These are phyloP conservation scores for Akanthomyces uredinophilus DNA, from an alignment of 2,329 filamentous ascomycete species.

Conservation along the genomic window DNA sequence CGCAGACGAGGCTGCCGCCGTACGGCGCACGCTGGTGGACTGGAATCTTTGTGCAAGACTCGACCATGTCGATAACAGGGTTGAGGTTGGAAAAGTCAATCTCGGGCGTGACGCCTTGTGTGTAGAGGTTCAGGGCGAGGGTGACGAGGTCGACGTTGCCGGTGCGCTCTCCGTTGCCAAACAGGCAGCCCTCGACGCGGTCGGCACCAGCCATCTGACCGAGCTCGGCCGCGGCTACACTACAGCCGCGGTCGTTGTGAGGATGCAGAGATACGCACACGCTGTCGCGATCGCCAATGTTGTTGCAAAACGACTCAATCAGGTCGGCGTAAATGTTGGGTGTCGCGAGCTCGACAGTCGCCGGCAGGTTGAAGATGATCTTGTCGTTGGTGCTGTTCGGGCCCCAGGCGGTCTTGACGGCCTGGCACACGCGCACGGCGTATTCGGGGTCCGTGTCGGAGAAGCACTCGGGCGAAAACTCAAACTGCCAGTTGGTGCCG, in stretches of 20 bases:
- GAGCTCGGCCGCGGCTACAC: slow-evolving; percentile 82
- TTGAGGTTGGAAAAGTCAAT: slow-evolving; percentile 91
- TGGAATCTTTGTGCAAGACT: slow-evolving; percentile 91
- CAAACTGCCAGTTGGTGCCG: slow-evolving; percentile 67
- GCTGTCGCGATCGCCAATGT: slow-evolving; percentile 81
- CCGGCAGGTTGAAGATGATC: slow-evolving; percentile 95
- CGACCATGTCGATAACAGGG: slow-evolving; percentile 80
- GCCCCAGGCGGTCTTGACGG: slow-evolving; percentile 90
- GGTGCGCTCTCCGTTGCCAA: slow-evolving; percentile 92
- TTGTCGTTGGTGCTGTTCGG: slow-evolving; percentile 65
- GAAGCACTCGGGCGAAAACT: slow-evolving; percentile 84
- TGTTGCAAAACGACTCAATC: slow-evolving; percentile 88
- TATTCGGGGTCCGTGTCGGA: slow-evolving; percentile 86
- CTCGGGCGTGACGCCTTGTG: slow-evolving; percentile 77
- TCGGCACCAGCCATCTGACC: slow-evolving; percentile 96
- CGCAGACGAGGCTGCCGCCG: slow-evolving; percentile 84
- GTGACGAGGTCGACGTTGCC: slow-evolving; percentile 95
- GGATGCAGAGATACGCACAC: slow-evolving; percentile 86
- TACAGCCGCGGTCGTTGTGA: slow-evolving; percentile 91
- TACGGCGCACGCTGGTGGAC: slow-evolving; percentile 88
- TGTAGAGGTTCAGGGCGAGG: slow-evolving; percentile 88
- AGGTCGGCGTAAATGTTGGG: slow-evolving; percentile 95
- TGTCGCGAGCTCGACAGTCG: slow-evolving; percentile 91
- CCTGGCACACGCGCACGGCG: slow-evolving; percentile 77
- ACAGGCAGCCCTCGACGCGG: slow-evolving; percentile 83